Percentiles rank a stretch among this genome's conserved stretches.
phyloP scores from a whole-genome alignment of 768 basidiomycete species.

The Lactarius sanguifluus region DNA sequence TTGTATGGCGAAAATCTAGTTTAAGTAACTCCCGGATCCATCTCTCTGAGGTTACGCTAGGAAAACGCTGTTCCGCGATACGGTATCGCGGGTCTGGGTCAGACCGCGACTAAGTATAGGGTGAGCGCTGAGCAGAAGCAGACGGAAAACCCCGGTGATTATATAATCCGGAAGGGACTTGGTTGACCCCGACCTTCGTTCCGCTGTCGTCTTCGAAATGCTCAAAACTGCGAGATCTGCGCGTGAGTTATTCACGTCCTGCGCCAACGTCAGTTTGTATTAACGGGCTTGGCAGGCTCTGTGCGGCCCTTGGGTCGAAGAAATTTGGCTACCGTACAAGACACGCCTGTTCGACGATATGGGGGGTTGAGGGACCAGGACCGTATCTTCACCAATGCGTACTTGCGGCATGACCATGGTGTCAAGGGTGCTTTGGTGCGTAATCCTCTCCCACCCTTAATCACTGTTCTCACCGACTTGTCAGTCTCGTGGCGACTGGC shows the following conservation, averaged over 20 bases:
- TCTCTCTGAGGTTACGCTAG: too few relatives aligned
- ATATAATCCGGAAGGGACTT: neutral
- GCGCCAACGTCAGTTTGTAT: neutral
- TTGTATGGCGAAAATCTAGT: too few relatives aligned
- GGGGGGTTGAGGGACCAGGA: constrained; percentile 95
- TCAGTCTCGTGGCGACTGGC: constrained; percentile 96
- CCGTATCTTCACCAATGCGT: constrained; percentile 91
- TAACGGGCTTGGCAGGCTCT: constrained; percentile 4
- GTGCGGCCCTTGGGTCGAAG: constrained; percentile 29
- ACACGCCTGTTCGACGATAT: constrained; percentile 87
- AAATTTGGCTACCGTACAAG: constrained; percentile 70
- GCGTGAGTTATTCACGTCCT: constrained; percentile 18
- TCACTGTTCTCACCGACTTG: neutral
- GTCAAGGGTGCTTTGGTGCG: constrained; percentile 88
- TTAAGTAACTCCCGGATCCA: too few relatives aligned
- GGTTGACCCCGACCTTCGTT: neutral
- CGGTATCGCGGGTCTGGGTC: too few relatives aligned
- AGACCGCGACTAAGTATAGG: neutral
- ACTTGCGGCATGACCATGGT: constrained; percentile 85
- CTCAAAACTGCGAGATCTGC: constrained; percentile 23
- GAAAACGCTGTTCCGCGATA: too few relatives aligned
- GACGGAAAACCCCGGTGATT: constrained; percentile 1
- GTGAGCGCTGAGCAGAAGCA: too few relatives aligned
- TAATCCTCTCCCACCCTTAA: constrained; percentile 5
- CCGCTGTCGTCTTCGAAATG: constrained; percentile 24